Base-by-base conservation (phyloP, 257 asterid genomes). In the Nemophila menziesii region DNA sequence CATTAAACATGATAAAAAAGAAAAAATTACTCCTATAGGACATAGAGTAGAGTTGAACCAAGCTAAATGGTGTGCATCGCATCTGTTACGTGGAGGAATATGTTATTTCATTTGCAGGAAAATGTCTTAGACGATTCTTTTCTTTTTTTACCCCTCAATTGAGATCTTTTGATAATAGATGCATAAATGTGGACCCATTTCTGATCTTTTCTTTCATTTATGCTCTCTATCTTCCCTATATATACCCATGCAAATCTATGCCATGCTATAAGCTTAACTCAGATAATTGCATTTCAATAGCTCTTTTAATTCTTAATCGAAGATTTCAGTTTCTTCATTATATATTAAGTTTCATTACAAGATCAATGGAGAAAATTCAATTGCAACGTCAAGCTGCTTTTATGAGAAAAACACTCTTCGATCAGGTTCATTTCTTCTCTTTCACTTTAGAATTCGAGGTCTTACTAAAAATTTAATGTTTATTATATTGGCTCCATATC, bases 301-400 rank as follows among this genome's bases (percentile, higher is more conserved):
- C 33, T 12, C 33, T 22, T 23, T 46, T 41, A 18, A 19, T 2
- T 17, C 39, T 21, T 29, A 44, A 33, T 5, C n/a, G 5, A 52
- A 3, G 2, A 29, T 2, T 38, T 37, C 24, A 45, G 9, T 34
- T 23, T 11, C 5, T 6, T 20, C 8, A 39, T 8, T 24, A 16
- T 27, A 11, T 9, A 11, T 13, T 22, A 2, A 16, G 40, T 20
- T 3, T 22, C 33, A 9, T 0, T 8, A 0, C 34, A 10, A 10
- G 10, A 54, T n/a, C 7, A 64, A 71, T 73, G 80, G 73, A 60
- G 44, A 33, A 62, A 44, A 56, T 40, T 43, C 70, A 58, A 16
- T 52, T 60, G 51, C 80, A 60, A 57, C 54, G 57, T 34, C 87
- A 69, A 66, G 79, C 81, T 53, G 63, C 77, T 36, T 46, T n/a